Evolutionary conservation across 2,329 filamentous ascomycete species (phyloP).

Genomic region (Zymoseptoria crescenta): DNA sequence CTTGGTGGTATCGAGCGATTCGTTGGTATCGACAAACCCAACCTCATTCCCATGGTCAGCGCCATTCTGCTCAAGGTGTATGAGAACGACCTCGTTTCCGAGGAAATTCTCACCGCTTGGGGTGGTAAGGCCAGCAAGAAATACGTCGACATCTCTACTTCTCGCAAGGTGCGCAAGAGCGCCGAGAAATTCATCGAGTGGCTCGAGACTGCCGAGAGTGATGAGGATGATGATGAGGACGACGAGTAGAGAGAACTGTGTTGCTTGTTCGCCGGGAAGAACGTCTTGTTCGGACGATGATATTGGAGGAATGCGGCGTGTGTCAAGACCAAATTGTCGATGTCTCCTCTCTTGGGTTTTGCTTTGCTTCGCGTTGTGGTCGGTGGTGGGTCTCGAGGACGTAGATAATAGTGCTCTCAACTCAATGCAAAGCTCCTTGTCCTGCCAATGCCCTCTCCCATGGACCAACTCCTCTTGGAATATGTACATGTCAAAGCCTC

Average conservation of each 20-base stretch:
- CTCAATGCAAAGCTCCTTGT: constrained; percentile 4
- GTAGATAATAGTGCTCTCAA: constrained; percentile 5
- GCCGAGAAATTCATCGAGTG: constrained; percentile 90
- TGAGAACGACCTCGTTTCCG: constrained; percentile 77
- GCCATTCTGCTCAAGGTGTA: constrained; percentile 87
- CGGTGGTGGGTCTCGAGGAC: not conserved
- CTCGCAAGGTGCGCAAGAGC: constrained; percentile 92
- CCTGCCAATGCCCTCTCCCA: constrained; percentile 4
- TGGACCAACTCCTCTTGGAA: not conserved
- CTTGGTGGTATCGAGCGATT: constrained; percentile 93
- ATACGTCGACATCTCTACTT: constrained; percentile 81
- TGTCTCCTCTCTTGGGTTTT: constrained; percentile 6
- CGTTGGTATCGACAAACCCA: constrained; percentile 71
- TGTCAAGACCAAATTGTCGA: constrained; percentile 7
- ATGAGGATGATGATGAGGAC: constrained; percentile 23
- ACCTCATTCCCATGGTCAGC: constrained; percentile 68
- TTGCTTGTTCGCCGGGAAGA: not conserved
- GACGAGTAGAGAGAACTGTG: constrained; percentile 5
- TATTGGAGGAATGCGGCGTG: not conserved
- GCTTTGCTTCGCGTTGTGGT: constrained; percentile 1
- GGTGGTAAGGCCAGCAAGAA: constrained; percentile 96
- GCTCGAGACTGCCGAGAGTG: constrained; percentile 52
- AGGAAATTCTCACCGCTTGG: constrained; percentile 87
- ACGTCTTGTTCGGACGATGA: not conserved
- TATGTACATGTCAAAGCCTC: not conserved